A percentile compares a stretch with the other conserved stretches of the same genome.
These are phyloP conservation scores for Ilyonectria sp. DNA, from an alignment of 2,329 filamentous ascomycete genomes.

Conservation along the genomic window DNA sequence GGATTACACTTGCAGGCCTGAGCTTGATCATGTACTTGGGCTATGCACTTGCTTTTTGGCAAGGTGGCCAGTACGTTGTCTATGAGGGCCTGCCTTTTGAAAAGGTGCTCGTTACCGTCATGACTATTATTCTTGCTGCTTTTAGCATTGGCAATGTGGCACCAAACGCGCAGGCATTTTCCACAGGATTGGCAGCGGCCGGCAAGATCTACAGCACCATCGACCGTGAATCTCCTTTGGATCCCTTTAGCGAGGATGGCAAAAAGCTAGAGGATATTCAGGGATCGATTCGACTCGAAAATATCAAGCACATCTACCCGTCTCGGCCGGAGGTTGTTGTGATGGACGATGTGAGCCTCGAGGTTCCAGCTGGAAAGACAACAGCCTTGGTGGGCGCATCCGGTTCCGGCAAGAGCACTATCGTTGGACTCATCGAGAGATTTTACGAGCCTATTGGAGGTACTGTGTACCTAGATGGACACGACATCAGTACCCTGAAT, in stretches of 20 bases:
- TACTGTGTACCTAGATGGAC: conserved; percentile 54
- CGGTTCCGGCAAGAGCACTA: conserved; percentile 66
- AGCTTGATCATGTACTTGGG: conserved; percentile 83
- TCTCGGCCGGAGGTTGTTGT: conserved; percentile 62
- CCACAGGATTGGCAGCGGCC: conserved; percentile 81
- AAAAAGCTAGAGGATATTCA: conserved; percentile 40
- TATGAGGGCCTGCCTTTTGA: conserved; percentile 74
- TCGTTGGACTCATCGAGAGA: conserved; percentile 56
- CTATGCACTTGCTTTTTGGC: conserved; percentile 85
- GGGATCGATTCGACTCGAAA: conserved; percentile 58
- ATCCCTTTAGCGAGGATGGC: conserved; percentile 52
- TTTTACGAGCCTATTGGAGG: conserved; percentile 67
- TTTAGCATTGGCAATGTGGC: conserved; percentile 85
- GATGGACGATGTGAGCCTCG: conserved; percentile 53
- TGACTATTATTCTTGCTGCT: conserved; percentile 86
- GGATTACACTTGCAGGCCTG: conserved; percentile 81
- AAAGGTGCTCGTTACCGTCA: conserved; percentile 81
- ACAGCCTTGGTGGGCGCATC: conserved; percentile 69
- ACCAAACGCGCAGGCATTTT: conserved; percentile 84
- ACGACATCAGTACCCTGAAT: conserved; percentile 56
- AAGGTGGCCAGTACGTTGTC: conserved; percentile 79
- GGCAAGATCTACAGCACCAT: conserved; percentile 89
- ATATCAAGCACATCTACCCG: conserved; percentile 66
- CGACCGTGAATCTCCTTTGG: conserved; percentile 71
- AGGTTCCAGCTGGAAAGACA: conserved; percentile 58